Evolutionary conservation across 345 rosid species (phyloP), one percentile per base, ranked within the genome.

Genomic region (Raphanus raphanistrum): DNA sequence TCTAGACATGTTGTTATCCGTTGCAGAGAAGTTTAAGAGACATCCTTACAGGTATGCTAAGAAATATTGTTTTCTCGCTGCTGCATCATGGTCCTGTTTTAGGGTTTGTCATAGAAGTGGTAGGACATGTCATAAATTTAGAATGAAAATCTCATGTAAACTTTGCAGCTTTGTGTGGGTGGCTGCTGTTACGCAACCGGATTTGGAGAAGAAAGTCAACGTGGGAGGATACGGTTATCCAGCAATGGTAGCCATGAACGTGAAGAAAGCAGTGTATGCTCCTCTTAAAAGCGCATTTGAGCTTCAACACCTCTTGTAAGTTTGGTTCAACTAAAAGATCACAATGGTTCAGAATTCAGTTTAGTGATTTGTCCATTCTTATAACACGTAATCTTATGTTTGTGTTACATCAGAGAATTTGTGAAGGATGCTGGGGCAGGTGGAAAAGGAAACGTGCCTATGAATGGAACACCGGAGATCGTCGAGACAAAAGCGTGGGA

Each of bases 151-250:
- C 43, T 54, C 29, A 52, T 61, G 60, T 63, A 74, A 13, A 59
- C 10, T 3, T 26, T 38, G 2, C 91, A 96, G 99, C 77, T 92
- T 81, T 83, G 84, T 92, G 27, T 95, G 99, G 99, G 90, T 86
- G 62, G 96, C 98, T 55, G 93, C 99, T 3, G 92, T 93, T 70
- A 89, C 87, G 82, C 98, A 96, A 77, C 91, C 93, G 16, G 93
- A 90, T 85, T 89, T 96, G 43, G 99, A 96, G 84, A 88, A 82
- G 31, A 84, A 45, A 13, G 95, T 96, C 6, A 90, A 89, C 8
- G 96, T 96, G 28, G 99, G 99, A 55, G 99, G 98, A 70, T 96
- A 96, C 11, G 99, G 99, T 7, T 96, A 93, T 66, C 98, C 99
- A 4, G 99, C 99, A 48, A 82, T 96, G 79, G 96, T 96, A 43